phyloP scores from a whole-genome alignment of 345 rosid genomes.

The Microcos paniculata region DNA sequence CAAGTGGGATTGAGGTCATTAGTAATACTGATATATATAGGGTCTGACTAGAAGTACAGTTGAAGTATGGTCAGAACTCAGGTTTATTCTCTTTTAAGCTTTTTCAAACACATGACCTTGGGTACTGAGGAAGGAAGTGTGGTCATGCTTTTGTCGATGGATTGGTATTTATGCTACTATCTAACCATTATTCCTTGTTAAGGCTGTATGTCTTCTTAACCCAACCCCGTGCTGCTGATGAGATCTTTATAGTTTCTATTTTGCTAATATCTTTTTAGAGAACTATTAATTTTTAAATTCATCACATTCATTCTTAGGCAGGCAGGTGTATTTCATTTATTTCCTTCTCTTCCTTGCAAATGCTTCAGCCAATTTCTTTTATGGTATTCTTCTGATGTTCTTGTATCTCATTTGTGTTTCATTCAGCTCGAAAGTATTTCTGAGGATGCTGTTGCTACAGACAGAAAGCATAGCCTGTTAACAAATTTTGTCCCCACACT shows the following conservation, averaged over 20 bases:
- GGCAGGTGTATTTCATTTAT: no score
- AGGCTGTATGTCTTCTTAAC: background rate
- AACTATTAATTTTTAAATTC: background rate
- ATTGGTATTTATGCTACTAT: background rate
- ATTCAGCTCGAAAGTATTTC: conserved; percentile 62
- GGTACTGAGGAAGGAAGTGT: background rate
- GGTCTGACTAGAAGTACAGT: background rate
- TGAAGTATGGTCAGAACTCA: background rate
- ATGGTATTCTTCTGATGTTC: background rate
- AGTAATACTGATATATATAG: background rate
- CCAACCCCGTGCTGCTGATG: background rate
- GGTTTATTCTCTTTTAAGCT: background rate
- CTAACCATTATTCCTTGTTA: background rate
- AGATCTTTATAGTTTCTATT: background rate
- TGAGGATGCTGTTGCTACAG: conserved; percentile 45
- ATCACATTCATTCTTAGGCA: background rate
- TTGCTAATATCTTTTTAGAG: background rate
- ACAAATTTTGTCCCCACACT: conserved; percentile 50
- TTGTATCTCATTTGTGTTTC: conserved; percentile 14
- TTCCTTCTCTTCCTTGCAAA: no score
- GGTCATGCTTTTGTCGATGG: background rate
- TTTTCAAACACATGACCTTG: background rate
- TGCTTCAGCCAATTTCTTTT: background rate
- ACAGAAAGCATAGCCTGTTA: conserved; percentile 28
- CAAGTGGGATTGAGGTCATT: background rate